Evolutionary conservation across 2,329 filamentous ascomycete genomes (phyloP), one percentile per base, ranked within the genome.

Genomic region (Penicillium polonicum): DNA sequence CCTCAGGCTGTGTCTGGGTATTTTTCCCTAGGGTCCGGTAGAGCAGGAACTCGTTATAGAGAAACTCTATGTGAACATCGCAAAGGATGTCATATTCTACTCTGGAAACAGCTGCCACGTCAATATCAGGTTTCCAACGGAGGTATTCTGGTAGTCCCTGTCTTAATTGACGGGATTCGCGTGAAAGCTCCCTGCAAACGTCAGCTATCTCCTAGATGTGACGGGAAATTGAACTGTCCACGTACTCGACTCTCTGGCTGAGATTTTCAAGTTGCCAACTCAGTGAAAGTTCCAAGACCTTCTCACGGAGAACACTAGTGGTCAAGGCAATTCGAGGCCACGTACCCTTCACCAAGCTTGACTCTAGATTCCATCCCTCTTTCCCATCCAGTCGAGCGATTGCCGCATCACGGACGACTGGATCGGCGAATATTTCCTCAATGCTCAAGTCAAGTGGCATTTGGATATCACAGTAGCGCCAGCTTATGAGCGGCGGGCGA

Each of bases 361-460:
- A 58, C 29, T 60, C 53, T 1, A 41, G 19, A 43, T 62, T 61
- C 56, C 59, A 60, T 33, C 60, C 60, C 10, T 43, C 55, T 25
- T 52, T 46, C 25, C 35, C 12, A 13, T 59, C 58, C n/a, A 65
- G 36, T 4, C 23, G 49, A 15, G 35, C 43, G 29, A 63, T 48
- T 17, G 55, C 62, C n/a, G 50, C 49, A 29, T 60, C 35, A 17
- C 54, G 45, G 46, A 46, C 7, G 9, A 38, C 25, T 3, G 59
- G 36, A 15, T 63, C 54, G 0, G 61, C 52, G 36, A 66, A 52
- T 15, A 70, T 60, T 12, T 66, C 65, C 4, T 69, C 66, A 43
- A 70, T 65, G 46, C 66, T 67, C 33, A 72, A 42, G 36, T 72
- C 69, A n/a, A 71, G 59, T 6, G 69, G 70, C 44, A 66, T 52